These are phyloP conservation scores for Ophiocordyceps sinensis DNA, from an alignment of 2,329 filamentous ascomycete genomes.

Conservation along the genomic window DNA sequence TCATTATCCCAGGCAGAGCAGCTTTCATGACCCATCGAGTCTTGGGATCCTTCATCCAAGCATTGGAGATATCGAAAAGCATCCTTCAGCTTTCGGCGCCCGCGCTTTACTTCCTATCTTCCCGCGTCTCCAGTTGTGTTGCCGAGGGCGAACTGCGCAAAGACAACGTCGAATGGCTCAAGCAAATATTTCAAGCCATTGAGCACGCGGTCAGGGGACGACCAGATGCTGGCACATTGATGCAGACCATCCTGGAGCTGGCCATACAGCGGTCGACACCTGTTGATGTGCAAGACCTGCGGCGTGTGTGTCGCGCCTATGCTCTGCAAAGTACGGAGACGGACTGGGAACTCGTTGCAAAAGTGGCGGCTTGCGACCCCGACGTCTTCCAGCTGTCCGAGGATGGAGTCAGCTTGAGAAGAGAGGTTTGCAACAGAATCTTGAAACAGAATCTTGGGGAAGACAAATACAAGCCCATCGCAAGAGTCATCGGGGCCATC, in stretches of 20 bases:
- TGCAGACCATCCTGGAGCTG: conserved; percentile 16
- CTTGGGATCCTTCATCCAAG: conserved; percentile 24
- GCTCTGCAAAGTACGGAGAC: conserved; percentile 19
- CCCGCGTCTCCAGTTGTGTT: conserved; percentile 10
- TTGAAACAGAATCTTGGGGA: conserved; percentile 7
- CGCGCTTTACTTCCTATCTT: conserved; percentile 29
- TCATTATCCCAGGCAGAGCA: conserved; percentile 36
- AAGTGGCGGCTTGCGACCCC: conserved; percentile 28
- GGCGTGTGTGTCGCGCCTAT: conserved; percentile 26
- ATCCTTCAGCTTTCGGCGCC: conserved; percentile 23
- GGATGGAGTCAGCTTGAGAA: conserved; percentile 23
- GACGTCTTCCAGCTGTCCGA: conserved; percentile 29
- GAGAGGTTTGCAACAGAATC: conserved; percentile 23
- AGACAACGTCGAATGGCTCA: conserved; percentile 23
- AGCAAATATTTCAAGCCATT: conserved; percentile 18
- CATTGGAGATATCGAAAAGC: conserved; percentile 23
- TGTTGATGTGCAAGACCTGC: conserved; percentile 25
- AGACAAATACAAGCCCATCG: conserved; percentile 9
- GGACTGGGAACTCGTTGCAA: conserved; percentile 28
- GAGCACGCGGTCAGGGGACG: conserved; percentile 12
- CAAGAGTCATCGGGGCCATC: conserved; percentile 25
- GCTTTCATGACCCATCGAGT: conserved; percentile 28
- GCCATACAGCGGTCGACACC: conserved; percentile 15
- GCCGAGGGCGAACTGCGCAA: conserved; percentile 16
- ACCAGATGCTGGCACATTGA: conserved; percentile 12